phyloP scores from a whole-genome alignment of 2,329 filamentous ascomycete species.

The Huntiella abstrusa region DNA sequence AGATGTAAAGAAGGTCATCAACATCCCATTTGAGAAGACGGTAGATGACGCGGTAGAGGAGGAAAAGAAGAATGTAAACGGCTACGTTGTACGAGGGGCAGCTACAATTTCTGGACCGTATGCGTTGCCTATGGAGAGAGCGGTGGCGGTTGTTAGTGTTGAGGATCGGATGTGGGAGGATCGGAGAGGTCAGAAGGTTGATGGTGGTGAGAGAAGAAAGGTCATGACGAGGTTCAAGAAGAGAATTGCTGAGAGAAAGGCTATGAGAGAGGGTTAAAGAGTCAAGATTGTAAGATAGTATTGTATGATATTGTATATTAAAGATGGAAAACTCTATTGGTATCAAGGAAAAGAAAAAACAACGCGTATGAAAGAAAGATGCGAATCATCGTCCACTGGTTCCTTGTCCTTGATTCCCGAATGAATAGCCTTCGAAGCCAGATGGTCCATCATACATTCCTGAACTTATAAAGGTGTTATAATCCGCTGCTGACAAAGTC shows the following conservation, averaged over 20 bases:
- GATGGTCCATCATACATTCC: neutral
- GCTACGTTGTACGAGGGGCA: slow-evolving; percentile 49
- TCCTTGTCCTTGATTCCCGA: too few relatives aligned
- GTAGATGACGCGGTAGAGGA: slow-evolving; percentile 13
- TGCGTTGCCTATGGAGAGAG: slow-evolving; percentile 44
- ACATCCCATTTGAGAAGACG: slow-evolving; percentile 30
- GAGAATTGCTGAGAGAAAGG: slow-evolving; percentile 59
- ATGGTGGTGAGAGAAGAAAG: slow-evolving; percentile 82
- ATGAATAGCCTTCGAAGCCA: neutral
- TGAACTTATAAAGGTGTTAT: neutral
- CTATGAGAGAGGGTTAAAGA: slow-evolving; percentile 33
- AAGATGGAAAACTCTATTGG: too few relatives aligned
- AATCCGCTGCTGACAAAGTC: too few relatives aligned
- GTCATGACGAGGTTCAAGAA: slow-evolving; percentile 77
- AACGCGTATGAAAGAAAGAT: too few relatives aligned
- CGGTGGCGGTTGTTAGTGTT: slow-evolving; percentile 46
- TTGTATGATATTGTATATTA: neutral
- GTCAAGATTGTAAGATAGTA: slow-evolving; percentile 9
- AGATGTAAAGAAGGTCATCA: slow-evolving; percentile 33
- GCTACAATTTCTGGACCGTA: slow-evolving; percentile 58
- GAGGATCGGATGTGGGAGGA: slow-evolving; percentile 90
- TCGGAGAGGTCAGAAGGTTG: slow-evolving; percentile 71
- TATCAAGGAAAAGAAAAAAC: too few relatives aligned
- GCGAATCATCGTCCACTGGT: too few relatives aligned
- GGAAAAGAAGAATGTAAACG: slow-evolving; percentile 30